Conservation (phyloP, 2,329 filamentous ascomycete genomes). For the Zymoseptoria ardabiliae region DNA sequence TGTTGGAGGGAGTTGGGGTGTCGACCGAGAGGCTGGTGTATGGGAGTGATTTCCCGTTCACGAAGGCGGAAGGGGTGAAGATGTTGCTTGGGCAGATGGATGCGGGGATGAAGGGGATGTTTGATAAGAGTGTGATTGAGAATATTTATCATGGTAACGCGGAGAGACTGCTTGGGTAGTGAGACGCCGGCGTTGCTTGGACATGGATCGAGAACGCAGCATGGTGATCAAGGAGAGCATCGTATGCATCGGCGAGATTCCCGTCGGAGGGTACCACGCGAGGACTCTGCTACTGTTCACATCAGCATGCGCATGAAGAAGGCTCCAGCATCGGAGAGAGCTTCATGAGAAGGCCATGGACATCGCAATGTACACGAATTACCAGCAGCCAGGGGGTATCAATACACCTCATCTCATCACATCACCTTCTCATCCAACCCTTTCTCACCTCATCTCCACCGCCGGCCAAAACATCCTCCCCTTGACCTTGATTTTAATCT, state of each 20-base stretch:
- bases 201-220: too few species aligned
- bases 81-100: conserved; percentile 37
- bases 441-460: conserved; percentile 22
- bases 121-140: conserved; percentile 29
- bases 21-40: conserved; percentile 42
- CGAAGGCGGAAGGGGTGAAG: conserved; percentile 32
- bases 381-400: not conserved
- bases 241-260: too few species aligned
- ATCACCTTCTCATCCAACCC: not conserved
- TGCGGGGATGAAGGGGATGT: conserved; percentile 34
- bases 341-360: too few species aligned
- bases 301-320: too few species aligned
- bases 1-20: conserved; percentile 36
- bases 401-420: not conserved
- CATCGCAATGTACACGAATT: not conserved
- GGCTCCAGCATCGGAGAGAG: too few species aligned
- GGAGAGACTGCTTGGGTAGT: conserved; percentile 14
- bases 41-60: conserved; percentile 48
- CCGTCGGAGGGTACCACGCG: too few species aligned
- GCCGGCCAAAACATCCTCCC: conserved; percentile 47
- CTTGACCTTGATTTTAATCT: conserved; percentile 60
- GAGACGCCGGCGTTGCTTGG: too few species aligned
- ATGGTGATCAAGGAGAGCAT: too few species aligned
- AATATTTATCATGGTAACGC: conserved; percentile 36
- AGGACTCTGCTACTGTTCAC: too few species aligned